Evolutionary conservation across 169 alveolate species (phyloP), one percentile per base, ranked within the genome.

Genomic region (Perkinsus olseni): DNA sequence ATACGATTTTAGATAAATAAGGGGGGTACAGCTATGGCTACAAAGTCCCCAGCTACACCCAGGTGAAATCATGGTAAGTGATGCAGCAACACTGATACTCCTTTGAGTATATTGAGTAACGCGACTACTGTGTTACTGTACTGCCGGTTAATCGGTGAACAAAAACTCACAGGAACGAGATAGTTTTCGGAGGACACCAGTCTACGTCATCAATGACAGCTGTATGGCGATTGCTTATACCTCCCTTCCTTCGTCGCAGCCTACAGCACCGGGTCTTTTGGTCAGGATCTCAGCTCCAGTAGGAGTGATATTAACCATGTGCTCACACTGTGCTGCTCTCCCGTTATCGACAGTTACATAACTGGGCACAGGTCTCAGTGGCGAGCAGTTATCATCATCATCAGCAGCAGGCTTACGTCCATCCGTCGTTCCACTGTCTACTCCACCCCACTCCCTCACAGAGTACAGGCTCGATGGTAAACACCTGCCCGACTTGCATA

Each of bases 381-480:
- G 31, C 82, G 34, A 13, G 82, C 34, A 62, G 31, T 8, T 3
- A 28, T 62, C 28, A 45, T 45, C 6, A 45, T 45, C 17, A 62
- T 62, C 34, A 62, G 31, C 17, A 62, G 1, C 28, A 13, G 1
- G 28, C 28, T 62, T 96, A 96, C 36, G 99, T 98, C 98, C 99
- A 97, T 38, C 98, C 96, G 93, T 98, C 99, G 50, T 95, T 96
- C 99, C 99, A 98, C 48, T 96, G 95, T 91, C 93, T 94, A 38
- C 96, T 95, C 38, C 95, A 93, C 37, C 96, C 95, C 93, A 96
- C 96, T 50, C 97, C 97, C 94, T 97, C 97, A 96, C 98, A 96
- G 24, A 98, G 74, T 62, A 98, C 97, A 38, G 99, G 99, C 95
- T 98, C 99, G 90, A 97, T 97, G 24, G 98, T 97, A 93, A 97